phyloP scores from a whole-genome alignment of 345 rosid genomes.

The Diplotaxis tenuifolia region DNA sequence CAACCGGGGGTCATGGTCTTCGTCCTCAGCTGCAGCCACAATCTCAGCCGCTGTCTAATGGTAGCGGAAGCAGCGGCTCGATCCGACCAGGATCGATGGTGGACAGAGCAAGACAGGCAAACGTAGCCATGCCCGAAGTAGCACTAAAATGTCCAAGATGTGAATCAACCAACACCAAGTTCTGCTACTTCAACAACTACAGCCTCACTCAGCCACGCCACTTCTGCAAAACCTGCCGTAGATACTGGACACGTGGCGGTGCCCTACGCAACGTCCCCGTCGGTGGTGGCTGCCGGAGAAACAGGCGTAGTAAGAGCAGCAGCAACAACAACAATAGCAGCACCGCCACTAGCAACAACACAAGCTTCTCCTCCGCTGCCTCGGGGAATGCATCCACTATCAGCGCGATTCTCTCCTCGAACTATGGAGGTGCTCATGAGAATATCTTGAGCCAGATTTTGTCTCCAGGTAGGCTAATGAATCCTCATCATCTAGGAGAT shows the following conservation, averaged over 20 bases:
- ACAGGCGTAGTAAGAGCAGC: conserved; percentile 69
- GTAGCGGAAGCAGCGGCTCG: conserved; percentile 49
- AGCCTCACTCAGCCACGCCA: conserved; percentile 97
- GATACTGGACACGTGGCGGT: conserved; percentile 98
- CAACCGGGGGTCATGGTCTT: conserved; percentile 39
- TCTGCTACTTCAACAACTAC: conserved; percentile 98
- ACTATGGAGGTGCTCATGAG: conserved; percentile 36
- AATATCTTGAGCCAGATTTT: conserved; percentile 50
- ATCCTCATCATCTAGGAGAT: conserved; percentile 57
- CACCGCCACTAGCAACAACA: conserved; percentile 33
- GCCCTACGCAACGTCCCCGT: conserved; percentile 87
- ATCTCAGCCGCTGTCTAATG: conserved; percentile 47
- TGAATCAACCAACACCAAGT: conserved; percentile 89
- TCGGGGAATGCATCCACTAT: conserved; percentile 32
- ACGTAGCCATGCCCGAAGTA: conserved; percentile 75
- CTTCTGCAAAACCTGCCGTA: conserved; percentile 91
- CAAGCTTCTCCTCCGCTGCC: conserved; percentile 15
- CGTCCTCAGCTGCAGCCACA: conserved; percentile 55
- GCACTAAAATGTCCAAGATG: conserved; percentile 91
- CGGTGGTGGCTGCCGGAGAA: conserved; percentile 92
- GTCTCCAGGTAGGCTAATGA: conserved; percentile 37
- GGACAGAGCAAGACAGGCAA: conserved; percentile 83
- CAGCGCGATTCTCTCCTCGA: conserved; percentile 35
- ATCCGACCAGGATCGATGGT: conserved; percentile 93
- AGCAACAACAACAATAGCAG: conserved; percentile 35